A percentile compares a stretch with the other conserved stretches of the same genome.
Evolutionary conservation across 2,329 filamentous ascomycete species (phyloP).

Genomic region (Malbranchea zuffiana): DNA sequence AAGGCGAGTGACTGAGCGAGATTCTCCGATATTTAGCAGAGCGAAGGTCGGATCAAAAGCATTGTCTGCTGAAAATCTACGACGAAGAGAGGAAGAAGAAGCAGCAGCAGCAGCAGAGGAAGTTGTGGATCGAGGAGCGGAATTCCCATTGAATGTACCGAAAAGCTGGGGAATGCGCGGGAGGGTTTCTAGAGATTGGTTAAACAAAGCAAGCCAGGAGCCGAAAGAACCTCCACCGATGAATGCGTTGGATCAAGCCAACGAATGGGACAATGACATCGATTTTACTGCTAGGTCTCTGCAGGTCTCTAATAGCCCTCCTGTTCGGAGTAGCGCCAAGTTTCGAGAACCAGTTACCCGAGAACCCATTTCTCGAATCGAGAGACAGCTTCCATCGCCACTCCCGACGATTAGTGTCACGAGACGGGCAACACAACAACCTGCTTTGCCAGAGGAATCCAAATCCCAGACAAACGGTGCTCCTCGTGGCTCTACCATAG

Average conservation of each 20-base stretch:
- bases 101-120: conserved; percentile 12
- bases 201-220: conserved; percentile 23
- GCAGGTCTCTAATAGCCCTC: conserved; percentile 24
- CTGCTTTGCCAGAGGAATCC: too few species aligned
- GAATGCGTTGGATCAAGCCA: conserved; percentile 2
- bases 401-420: too few species aligned
- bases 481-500: too few species aligned
- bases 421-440: too few species aligned
- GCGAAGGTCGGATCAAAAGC: conserved; percentile 24
- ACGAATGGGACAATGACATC: conserved; percentile 20
- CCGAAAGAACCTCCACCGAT: conserved; percentile 15
- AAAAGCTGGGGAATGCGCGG: conserved; percentile 28
- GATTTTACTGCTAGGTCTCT: conserved; percentile 21
- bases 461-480: too few species aligned
- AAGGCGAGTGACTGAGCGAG: conserved; percentile 28
- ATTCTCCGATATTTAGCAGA: conserved; percentile 33
- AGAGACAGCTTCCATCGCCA: too few species aligned
- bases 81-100: conserved; percentile 25
- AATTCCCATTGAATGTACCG: conserved; percentile 29
- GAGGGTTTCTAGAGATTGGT: conserved; percentile 26
- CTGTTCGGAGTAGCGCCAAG: conserved; percentile 19
- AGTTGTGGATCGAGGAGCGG: conserved; percentile 20
- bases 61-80: conserved; percentile 29
- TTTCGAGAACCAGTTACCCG: conserved; percentile 15
- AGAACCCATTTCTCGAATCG: not conserved